Evolutionary conservation across 306 rosid species (phyloP).

Genomic region (Sphenostylis stenocarpa): DNA sequence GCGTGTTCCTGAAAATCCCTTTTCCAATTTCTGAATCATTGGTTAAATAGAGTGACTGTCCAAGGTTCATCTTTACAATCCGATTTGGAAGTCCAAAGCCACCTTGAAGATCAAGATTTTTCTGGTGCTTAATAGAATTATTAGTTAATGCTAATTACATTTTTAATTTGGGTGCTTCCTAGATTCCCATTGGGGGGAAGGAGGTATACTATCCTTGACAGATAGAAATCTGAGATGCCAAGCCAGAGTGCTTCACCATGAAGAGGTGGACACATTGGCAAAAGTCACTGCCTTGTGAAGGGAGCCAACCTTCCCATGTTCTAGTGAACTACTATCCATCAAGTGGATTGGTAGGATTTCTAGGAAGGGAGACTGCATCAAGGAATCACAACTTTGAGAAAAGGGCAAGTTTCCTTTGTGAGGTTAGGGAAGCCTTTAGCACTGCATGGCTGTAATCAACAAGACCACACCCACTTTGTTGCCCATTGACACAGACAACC

Average conservation of each 20-base stretch:
- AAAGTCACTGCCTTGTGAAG: neutral
- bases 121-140: neutral
- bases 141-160: neutral
- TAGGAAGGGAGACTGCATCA: too few relatives aligned
- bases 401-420: too few relatives aligned
- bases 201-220: neutral
- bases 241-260: neutral
- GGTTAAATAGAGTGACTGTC: neutral
- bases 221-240: neutral
- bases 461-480: neutral
- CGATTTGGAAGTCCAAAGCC: neutral
- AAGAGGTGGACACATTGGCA: neutral
- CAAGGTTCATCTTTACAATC: neutral
- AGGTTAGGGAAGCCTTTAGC: neutral
- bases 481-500: neutral
- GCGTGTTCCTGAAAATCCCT: neutral
- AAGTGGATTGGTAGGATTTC: too few relatives aligned
- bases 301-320: neutral
- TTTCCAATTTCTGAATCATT: constrained; percentile 7
- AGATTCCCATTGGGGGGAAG: neutral
- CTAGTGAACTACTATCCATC: too few relatives aligned
- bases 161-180: neutral
- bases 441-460: neutral
- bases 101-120: neutral
- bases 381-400: too few relatives aligned